Base-by-base conservation (phyloP, 2,329 filamentous ascomycete genomes). In the Daldinia sp. region DNA sequence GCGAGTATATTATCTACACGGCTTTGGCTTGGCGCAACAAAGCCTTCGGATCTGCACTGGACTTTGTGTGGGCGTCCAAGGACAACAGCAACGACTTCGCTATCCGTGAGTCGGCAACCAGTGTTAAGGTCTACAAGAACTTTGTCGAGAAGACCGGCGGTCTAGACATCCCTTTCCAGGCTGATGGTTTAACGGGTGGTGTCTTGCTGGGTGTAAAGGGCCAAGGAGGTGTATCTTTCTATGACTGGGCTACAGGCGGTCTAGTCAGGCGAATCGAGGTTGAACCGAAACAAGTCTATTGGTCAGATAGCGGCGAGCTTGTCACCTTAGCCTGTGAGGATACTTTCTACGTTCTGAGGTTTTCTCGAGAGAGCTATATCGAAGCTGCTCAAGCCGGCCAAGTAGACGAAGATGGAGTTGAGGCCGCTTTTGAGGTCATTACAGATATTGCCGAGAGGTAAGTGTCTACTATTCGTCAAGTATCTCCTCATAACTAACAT, bases 11-110 rank as follows among this genome's bases (percentile, higher is more conserved):
- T 79, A 97, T 98, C 76, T 98, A 98, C 84, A 98, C 96, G 30
- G 94, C 96, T 63, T 87, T 98, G 65, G 95, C 95, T 2, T 97
- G 97, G 88, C 90, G 96, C 79, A 98, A 99, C 82, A 98, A 98
- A 84, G 94, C 94, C 3, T 99, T 99, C 77, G 96, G 96, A 23
- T 94, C 93, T 44, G 96, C 95, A 6, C 84, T 98, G 59, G 96
- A 99, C 82, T 99, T 99, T 79, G 94, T 93, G 10, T 99, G 96
- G 96, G 95, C 92, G 0, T 93, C 93, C 50, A 98, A 97, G 82
- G 95, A 98, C 65, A 97, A 98, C 82, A 97, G 93, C 83, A 98
- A 98, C 80, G 96, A 99, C 80, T 98, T 97, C 78, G 96, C 96
- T 42, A 98, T 99, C 74, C 91, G 96, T 39, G 96, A 99, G 82